A percentile compares a stretch with the other conserved stretches of the same genome.
Conservation (phyloP, 2,329 filamentous ascomycete genomes). For the Colletotrichum chrysophilum region DNA sequence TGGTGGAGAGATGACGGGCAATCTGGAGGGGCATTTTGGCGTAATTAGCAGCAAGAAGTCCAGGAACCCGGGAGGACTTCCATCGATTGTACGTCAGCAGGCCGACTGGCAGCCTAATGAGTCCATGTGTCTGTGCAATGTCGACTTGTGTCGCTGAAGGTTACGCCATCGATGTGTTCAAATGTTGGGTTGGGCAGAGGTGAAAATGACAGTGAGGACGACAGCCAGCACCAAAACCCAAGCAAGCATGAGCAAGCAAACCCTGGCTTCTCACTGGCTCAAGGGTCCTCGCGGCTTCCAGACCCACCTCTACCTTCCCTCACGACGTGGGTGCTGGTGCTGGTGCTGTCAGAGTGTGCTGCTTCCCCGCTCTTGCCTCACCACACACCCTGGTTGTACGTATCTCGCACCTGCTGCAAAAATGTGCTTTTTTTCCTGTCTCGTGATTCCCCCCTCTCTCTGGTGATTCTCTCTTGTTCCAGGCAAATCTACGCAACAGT, state of each 20-base stretch:
- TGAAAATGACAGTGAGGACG: neutral
- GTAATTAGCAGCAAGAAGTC: neutral
- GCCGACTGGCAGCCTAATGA: neutral
- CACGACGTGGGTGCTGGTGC: neutral
- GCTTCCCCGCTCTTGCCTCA: slow-evolving; percentile 16
- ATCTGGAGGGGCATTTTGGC: neutral
- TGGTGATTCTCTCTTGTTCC: slow-evolving; percentile 14
- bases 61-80: neutral
- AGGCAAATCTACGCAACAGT: slow-evolving; percentile 15
- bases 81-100: neutral
- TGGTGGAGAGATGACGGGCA: neutral
- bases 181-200: neutral
- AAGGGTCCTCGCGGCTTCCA: neutral
- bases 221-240: neutral
- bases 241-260: neutral
- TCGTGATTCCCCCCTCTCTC: slow-evolving; percentile 7
- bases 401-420: slow-evolving; percentile 8
- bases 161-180: slow-evolving; percentile 4
- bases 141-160: neutral
- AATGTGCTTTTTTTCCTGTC: slow-evolving; percentile 14
- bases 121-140: neutral
- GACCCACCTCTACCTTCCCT: slow-evolving; percentile 2
- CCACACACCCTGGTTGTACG: slow-evolving; percentile 2
- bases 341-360: neutral
- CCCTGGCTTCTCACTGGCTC: neutral